phyloP scores from a whole-genome alignment of 139 green algal species.

The Chlamydomonas sp. region DNA sequence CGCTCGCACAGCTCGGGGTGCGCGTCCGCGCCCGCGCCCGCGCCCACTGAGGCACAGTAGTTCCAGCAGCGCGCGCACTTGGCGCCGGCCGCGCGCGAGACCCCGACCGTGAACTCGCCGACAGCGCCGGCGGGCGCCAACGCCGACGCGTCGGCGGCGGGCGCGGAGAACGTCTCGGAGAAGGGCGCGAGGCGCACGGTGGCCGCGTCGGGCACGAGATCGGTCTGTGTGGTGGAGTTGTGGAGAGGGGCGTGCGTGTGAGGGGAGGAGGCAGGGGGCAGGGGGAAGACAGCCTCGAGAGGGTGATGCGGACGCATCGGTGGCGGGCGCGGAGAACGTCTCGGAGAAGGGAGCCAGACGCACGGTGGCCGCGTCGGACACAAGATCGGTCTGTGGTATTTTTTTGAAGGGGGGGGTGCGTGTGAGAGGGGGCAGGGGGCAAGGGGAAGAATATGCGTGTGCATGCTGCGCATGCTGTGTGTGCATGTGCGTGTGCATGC shows the following conservation, averaged over 20 bases:
- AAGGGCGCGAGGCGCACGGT: constrained; percentile 12
- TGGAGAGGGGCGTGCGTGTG: background rate
- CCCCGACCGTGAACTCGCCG: constrained; percentile 63
- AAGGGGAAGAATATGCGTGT: background rate
- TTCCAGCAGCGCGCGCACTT: constrained; percentile 97
- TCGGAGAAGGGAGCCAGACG: constrained; percentile 16
- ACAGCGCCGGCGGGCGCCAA: constrained; percentile 10
- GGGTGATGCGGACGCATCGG: background rate
- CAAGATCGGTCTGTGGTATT: background rate
- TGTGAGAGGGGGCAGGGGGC: background rate
- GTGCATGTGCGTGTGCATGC: too few species aligned
- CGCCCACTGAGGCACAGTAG: constrained; percentile 62
- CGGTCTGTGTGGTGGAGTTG: background rate
- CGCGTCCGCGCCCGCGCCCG: constrained; percentile 14
- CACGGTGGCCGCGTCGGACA: background rate
- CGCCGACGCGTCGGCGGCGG: background rate
- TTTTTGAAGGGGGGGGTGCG: background rate
- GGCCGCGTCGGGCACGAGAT: background rate
- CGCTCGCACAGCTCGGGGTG: constrained; percentile 76
- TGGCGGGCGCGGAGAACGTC: background rate
- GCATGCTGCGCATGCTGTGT: background rate
- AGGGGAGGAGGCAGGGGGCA: background rate
- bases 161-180: constrained; percentile 3
- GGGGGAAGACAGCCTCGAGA: background rate
- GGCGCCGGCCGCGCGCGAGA: constrained; percentile 62